Evolutionary conservation across 2,329 filamentous ascomycete genomes (phyloP).

Genomic region (Paecilomyces dactylethromorphus): DNA sequence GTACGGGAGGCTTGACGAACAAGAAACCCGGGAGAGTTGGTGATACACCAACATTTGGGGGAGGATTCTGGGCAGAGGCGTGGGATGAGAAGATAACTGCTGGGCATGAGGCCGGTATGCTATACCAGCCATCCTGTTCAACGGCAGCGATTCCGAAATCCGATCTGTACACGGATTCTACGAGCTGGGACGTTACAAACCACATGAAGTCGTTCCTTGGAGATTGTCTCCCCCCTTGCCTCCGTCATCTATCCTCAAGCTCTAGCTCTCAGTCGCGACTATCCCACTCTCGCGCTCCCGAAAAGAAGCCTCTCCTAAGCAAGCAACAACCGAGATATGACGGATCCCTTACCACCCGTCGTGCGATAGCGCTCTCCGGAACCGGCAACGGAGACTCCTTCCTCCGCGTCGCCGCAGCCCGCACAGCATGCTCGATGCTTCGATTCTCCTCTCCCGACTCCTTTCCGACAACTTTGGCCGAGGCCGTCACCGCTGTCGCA

Average conservation of each 20-base stretch:
- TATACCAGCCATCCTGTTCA: not conserved
- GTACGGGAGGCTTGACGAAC: constrained; percentile 76
- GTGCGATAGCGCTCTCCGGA: constrained; percentile 59
- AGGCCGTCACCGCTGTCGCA: constrained; percentile 58
- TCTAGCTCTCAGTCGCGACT: not conserved
- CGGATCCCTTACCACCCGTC: constrained; percentile 14
- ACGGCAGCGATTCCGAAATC: not conserved
- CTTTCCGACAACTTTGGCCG: constrained; percentile 39
- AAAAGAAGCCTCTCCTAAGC: not conserved
- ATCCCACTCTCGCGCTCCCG: constrained; percentile 2
- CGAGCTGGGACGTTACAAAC: not conserved
- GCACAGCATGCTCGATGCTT: constrained; percentile 67
- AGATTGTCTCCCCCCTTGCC: constrained; percentile 10
- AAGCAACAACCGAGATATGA: constrained; percentile 2
- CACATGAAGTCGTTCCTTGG: constrained; percentile 6
- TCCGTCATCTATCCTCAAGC: not conserved
- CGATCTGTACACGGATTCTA: not conserved
- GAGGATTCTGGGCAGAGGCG: constrained; percentile 85
- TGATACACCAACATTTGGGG: constrained; percentile 76
- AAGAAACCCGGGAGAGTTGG: constrained; percentile 80
- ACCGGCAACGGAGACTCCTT: constrained; percentile 90
- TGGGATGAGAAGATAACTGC: constrained; percentile 51
- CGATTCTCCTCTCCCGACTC: constrained; percentile 48
- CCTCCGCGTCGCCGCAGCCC: constrained; percentile 62
- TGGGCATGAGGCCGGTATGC: not conserved